Conservation (phyloP, 257 asterid genomes). For the Ophiorrhiza pumila region DNA sequence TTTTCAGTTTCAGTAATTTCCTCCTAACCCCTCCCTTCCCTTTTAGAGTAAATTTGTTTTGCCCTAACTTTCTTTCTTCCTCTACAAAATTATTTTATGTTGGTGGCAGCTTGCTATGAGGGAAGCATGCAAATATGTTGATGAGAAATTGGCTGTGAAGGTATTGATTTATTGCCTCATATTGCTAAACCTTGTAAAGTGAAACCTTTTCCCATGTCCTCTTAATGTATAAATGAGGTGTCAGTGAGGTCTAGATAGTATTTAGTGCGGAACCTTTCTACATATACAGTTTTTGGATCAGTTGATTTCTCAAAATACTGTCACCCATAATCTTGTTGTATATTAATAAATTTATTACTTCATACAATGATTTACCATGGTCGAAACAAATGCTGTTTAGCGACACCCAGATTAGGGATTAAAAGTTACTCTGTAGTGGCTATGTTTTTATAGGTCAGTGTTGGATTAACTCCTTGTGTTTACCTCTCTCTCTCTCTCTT, state of each 20-base stretch:
- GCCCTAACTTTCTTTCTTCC: background rate
- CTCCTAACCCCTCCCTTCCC: background rate
- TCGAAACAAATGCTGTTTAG: background rate
- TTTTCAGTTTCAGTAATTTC: background rate
- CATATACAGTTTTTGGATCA: background rate
- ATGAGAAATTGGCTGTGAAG: constrained; percentile 84
- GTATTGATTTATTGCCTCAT: constrained; percentile 29
- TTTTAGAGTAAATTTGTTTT: background rate
- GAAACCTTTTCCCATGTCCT: background rate
- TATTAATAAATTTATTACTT: background rate
- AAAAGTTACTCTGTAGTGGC: background rate
- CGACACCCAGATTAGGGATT: background rate
- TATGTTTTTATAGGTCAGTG: background rate
- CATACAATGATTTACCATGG: background rate
- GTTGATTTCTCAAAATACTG: background rate
- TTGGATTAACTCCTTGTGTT: background rate
- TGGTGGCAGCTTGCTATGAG: constrained; percentile 89
- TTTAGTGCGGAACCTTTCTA: background rate
- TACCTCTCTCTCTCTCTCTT: background rate
- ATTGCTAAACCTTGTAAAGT: background rate
- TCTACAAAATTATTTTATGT: constrained; percentile 13
- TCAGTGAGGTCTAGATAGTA: background rate
- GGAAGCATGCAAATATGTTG: constrained; percentile 98
- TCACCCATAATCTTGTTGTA: background rate
- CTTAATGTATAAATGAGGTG: background rate